Evolutionary conservation across 1,284 basidiomycete species (phyloP).

Genomic region (Microbotryomycetes sp.): DNA sequence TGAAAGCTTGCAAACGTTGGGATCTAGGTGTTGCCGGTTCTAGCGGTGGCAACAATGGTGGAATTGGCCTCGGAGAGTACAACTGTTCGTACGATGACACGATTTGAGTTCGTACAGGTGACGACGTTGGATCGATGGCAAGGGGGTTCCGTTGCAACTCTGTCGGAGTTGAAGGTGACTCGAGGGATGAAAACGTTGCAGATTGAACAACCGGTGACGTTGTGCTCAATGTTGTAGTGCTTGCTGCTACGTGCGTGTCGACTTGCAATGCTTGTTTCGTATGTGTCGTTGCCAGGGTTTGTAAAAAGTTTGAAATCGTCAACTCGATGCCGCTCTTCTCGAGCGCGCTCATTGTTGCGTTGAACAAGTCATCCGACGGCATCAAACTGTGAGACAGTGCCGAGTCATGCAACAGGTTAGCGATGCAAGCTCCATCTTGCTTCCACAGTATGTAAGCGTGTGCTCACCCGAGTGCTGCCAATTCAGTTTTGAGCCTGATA

Average conservation of each 20-base stretch:
- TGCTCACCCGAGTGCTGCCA: background rate
- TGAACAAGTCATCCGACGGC: slow-evolving; percentile 20
- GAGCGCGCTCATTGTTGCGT: slow-evolving; percentile 11
- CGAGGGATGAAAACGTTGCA: slow-evolving; percentile 23
- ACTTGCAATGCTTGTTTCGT: background rate
- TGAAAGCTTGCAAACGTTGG: background rate
- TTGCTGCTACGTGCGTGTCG: slow-evolving; percentile 3
- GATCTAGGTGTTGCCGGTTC: background rate
- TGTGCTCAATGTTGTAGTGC: background rate
- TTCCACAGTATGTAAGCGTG: background rate
- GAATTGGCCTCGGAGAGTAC: background rate
- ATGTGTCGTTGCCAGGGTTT: background rate
- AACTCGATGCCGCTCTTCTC: slow-evolving; percentile 4
- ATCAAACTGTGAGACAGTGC: slow-evolving; percentile 16
- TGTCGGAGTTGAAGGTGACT: slow-evolving; percentile 19
- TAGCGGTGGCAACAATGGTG: slow-evolving; percentile 2
- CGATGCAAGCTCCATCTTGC: no score
- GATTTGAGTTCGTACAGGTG: background rate
- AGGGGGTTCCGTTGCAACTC: background rate
- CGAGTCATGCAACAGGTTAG: no score
- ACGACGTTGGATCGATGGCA: slow-evolving; percentile 5
- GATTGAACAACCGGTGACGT: no score
- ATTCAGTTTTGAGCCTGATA: background rate
- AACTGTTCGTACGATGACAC: background rate
- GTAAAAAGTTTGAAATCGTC: slow-evolving; percentile 21